These are phyloP conservation scores for Mycosphaerelloides madeirae DNA, from an alignment of 2,329 filamentous ascomycete genomes.

Conservation along the genomic window DNA sequence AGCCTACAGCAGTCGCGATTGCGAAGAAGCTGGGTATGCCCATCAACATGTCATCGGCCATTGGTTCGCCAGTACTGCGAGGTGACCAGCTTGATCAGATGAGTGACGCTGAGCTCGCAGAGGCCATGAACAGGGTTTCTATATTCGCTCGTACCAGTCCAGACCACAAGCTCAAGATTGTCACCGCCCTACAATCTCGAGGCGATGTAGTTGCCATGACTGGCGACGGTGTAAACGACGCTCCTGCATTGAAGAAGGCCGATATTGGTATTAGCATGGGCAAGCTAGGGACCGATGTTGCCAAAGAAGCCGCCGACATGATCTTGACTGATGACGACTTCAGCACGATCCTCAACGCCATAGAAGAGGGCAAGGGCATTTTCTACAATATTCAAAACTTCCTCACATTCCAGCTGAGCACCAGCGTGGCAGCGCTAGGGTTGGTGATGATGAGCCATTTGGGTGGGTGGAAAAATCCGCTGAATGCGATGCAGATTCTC, in stretches of 20 bases:
- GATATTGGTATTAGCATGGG: constrained; percentile 99
- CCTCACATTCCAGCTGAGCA: constrained; percentile 95
- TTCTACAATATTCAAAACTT: constrained; percentile 99
- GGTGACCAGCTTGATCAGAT: constrained; percentile 93
- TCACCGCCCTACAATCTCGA: constrained; percentile 80
- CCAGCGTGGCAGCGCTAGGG: constrained; percentile 86
- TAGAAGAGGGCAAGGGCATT: constrained; percentile 98
- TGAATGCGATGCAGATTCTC: constrained; percentile 99
- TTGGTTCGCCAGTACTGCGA: constrained; percentile 67
- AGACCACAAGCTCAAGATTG: constrained; percentile 97
- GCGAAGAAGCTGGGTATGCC: constrained; percentile 93
- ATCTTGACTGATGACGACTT: constrained; percentile 87
- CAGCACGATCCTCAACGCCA: constrained; percentile 85
- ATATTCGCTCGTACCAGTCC: constrained; percentile 96
- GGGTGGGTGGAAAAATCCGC: constrained; percentile 86
- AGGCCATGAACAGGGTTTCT: constrained; percentile 80
- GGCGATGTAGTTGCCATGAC: constrained; percentile 99
- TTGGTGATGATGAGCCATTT: constrained; percentile 89
- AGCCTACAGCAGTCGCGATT: constrained; percentile 90
- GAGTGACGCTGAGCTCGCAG: constrained; percentile 76
- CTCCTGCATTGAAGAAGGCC: constrained; percentile 90
- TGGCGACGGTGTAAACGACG: constrained; percentile 95
- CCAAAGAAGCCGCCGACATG: constrained; percentile 94
- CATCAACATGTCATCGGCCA: constrained; percentile 57
- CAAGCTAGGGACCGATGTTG: constrained; percentile 87